These are phyloP conservation scores for Candida pseudoglaebosa DNA, from an alignment of 805 yeast species.

Conservation along the genomic window DNA sequence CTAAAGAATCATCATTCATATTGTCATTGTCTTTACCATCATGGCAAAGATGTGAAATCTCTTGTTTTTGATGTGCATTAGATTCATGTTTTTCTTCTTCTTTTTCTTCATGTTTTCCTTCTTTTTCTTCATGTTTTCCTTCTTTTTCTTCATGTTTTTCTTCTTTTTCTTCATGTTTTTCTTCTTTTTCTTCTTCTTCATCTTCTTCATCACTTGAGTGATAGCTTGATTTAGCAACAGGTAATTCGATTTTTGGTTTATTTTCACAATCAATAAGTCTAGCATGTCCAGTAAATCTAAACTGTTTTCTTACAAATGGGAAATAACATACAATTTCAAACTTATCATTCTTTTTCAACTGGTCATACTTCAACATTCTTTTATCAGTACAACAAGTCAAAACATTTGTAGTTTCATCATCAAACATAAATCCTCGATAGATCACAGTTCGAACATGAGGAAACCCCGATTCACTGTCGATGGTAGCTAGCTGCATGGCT, in stretches of 20 bases:
- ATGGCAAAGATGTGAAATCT: too few species aligned
- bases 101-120: too few species aligned
- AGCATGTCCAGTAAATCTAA: conserved; percentile 67
- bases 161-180: too few species aligned
- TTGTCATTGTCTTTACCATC: too few species aligned
- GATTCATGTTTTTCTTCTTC: too few species aligned
- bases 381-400: conserved; percentile 68
- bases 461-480: conserved; percentile 42
- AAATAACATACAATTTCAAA: conserved; percentile 81
- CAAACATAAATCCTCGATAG: conserved; percentile 70
- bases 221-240: conserved; percentile 13
- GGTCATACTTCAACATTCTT: conserved; percentile 60
- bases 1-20: background rate
- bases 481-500: conserved; percentile 66
- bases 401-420: conserved; percentile 62
- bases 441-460: conserved; percentile 73
- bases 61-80: too few species aligned
- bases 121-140: too few species aligned
- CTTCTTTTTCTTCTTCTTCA: conserved; percentile 13
- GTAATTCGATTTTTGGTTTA: conserved; percentile 30
- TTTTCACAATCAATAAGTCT: conserved; percentile 35
- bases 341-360: conserved; percentile 46
- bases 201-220: conserved; percentile 15
- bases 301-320: conserved; percentile 58
- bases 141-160: too few species aligned